Evolutionary conservation across 306 rosid genomes (phyloP).

Genomic region (Trifolium subterraneum): DNA sequence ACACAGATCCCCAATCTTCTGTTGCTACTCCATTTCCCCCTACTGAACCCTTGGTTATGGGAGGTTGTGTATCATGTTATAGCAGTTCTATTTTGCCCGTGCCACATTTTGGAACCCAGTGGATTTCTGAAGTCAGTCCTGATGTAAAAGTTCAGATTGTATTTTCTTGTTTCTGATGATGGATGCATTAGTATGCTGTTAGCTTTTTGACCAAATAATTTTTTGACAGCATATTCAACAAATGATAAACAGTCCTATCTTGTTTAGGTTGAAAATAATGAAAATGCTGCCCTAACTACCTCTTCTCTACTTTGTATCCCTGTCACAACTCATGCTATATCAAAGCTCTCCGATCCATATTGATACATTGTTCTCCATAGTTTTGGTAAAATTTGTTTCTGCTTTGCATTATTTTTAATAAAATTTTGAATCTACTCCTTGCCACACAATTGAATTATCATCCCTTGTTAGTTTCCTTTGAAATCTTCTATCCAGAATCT

Average conservation of each 20-base stretch:
- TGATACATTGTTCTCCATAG: slow-evolving; percentile 13
- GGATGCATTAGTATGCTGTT: slow-evolving; percentile 4
- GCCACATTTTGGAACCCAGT: too few species aligned
- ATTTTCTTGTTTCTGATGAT: slow-evolving; percentile 10
- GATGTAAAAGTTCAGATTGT: too few species aligned
- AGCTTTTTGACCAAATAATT: slow-evolving; percentile 26
- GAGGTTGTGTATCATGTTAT: not conserved
- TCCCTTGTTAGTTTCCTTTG: slow-evolving; percentile 7
- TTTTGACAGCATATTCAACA: slow-evolving; percentile 19
- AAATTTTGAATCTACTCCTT: slow-evolving; percentile 3
- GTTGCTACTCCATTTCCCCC: slow-evolving; percentile 15
- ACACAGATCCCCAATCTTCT: not conserved
- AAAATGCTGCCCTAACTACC: not conserved
- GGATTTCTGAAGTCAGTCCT: too few species aligned
- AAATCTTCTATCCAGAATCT: slow-evolving; percentile 9
- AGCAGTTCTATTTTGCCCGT: not conserved
- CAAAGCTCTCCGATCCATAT: slow-evolving; percentile 3
- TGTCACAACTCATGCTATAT: not conserved
- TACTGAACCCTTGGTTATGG: slow-evolving; percentile 12
- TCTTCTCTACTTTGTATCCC: slow-evolving; percentile 7
- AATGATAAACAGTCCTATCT: not conserved
- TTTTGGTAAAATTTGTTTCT: slow-evolving; percentile 13
- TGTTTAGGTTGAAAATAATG: slow-evolving; percentile 4
- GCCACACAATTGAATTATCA: not conserved
- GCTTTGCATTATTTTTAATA: not conserved